Base-by-base conservation (phyloP, 768 basidiomycete genomes). In the Zangia roseola region DNA sequence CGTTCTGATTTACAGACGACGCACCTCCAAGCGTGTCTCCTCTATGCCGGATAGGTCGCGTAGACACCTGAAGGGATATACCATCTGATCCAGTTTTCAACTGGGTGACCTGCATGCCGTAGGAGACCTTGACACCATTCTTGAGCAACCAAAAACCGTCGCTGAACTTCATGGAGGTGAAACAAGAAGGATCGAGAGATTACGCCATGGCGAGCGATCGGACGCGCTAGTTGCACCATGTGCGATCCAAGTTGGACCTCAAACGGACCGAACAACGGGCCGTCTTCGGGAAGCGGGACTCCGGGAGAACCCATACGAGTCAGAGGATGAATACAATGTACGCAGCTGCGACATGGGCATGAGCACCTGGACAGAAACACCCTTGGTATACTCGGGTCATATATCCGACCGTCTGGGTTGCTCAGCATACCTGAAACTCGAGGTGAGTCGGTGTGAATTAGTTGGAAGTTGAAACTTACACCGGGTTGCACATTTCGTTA, bases 61-160 rank as follows among this genome's bases (percentile, higher is more conserved):
- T 82, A 10, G 86, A 70, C 34, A 87, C 83, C 49, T 80, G 76
- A 8, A 84, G 70, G 52, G 81, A 74, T 54, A 83, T 77, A 1
- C 75, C 78, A 26, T 74, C 69, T 13, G 69, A 68, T 39, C 75
- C 75, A 12, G 67, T 63, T 34, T 68, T 66, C 19, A 73, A 65
- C 43, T 81, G 76, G 28, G 78, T 78, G 31, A 83, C 83, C 56
- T 86, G 81, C 36, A 86, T 70, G 25, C 79, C 84, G 49, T 80
- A 82, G 51, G 74, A 74, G 12, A 82, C 74, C 57, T 79, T 82
- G 48, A 83, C 77, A 34, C 81, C 84, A 52, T 76, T 71, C 57
- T 82, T 82, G 55, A 82, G 65, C 20, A 84, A 74, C 84, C 83
- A 87, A 59, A 86, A 82, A 19, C 85, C 84, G 68, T 87, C 85